Conservation (phyloP, 1,284 basidiomycete species). For the Schizophyllum commune region DNA sequence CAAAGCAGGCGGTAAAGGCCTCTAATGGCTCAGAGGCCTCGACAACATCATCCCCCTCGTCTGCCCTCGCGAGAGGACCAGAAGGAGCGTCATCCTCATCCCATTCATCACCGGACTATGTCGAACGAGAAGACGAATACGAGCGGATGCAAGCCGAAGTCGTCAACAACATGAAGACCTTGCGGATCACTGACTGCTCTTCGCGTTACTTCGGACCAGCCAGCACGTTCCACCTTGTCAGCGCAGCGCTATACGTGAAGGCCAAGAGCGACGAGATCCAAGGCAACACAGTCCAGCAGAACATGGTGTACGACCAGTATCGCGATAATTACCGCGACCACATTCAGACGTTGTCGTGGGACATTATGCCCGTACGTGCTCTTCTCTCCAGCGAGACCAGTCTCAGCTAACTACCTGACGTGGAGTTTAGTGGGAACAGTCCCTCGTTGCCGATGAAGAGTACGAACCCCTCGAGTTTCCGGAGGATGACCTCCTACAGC, state of each 20-base stretch:
- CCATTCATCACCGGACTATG: background rate
- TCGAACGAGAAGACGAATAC: background rate
- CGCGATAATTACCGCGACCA: background rate
- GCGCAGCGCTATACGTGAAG: slow-evolving; percentile 42
- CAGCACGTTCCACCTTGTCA: slow-evolving; percentile 45
- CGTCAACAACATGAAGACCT: background rate
- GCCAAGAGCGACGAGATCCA: slow-evolving; percentile 27
- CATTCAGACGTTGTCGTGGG: background rate
- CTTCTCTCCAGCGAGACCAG: background rate
- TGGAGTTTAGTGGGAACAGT: slow-evolving; percentile 23
- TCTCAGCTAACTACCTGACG: background rate
- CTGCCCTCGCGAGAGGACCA: background rate
- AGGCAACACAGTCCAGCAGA: slow-evolving; percentile 2
- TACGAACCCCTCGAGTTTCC: slow-evolving; percentile 17
- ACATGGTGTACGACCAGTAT: background rate
- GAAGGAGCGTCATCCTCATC: background rate
- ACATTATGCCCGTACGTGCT: background rate
- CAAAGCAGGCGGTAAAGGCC: background rate
- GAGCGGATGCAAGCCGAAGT: background rate
- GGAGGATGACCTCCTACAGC: background rate
- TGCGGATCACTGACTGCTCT: background rate
- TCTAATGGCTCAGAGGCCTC: background rate
- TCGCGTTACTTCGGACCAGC: slow-evolving; percentile 50
- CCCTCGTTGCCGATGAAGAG: slow-evolving; percentile 16
- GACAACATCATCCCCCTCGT: background rate